A percentile compares a stretch with the other conserved stretches of the same genome.
Evolutionary conservation across 1,139 yeast genomes (phyloP).

Genomic region (Candida glucosophila): DNA sequence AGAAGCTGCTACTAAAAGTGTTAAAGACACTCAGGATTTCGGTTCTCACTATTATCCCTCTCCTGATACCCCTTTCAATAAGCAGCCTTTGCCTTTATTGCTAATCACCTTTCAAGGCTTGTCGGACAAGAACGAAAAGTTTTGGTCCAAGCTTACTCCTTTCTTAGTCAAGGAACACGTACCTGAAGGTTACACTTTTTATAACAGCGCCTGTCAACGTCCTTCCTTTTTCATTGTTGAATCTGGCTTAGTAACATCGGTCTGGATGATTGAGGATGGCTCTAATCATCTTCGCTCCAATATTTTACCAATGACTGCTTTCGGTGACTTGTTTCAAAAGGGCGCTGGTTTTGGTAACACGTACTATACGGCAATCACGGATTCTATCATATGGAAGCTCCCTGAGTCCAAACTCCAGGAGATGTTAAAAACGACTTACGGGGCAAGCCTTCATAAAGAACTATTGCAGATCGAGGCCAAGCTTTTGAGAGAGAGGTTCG

Average conservation of each 20-base stretch:
- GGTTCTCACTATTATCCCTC: slow-evolving; percentile 21
- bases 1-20: slow-evolving; percentile 54
- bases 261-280: slow-evolving; percentile 42
- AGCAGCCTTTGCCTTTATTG: slow-evolving; percentile 61
- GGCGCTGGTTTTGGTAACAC: slow-evolving; percentile 30
- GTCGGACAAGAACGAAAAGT: slow-evolving; percentile 49
- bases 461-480: slow-evolving; percentile 56
- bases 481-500: slow-evolving; percentile 66
- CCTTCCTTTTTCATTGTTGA: slow-evolving; percentile 66
- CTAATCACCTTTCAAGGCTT: slow-evolving; percentile 66
- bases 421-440: slow-evolving; percentile 34
- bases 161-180: slow-evolving; percentile 44
- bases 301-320: slow-evolving; percentile 81
- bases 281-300: slow-evolving; percentile 63
- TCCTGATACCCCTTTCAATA: slow-evolving; percentile 24
- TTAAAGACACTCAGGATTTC: slow-evolving; percentile 29
- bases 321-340: slow-evolving; percentile 56
- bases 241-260: slow-evolving; percentile 66
- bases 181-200: slow-evolving; percentile 41
- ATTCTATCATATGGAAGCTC: slow-evolving; percentile 68
- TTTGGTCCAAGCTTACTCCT: slow-evolving; percentile 54
- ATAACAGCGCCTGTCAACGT: slow-evolving; percentile 31
- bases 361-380: slow-evolving; percentile 40
- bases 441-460: slow-evolving; percentile 57
- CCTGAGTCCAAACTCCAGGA: slow-evolving; percentile 37